phyloP scores from a whole-genome alignment of 805 yeast species.

The Grigorovia humatica region DNA sequence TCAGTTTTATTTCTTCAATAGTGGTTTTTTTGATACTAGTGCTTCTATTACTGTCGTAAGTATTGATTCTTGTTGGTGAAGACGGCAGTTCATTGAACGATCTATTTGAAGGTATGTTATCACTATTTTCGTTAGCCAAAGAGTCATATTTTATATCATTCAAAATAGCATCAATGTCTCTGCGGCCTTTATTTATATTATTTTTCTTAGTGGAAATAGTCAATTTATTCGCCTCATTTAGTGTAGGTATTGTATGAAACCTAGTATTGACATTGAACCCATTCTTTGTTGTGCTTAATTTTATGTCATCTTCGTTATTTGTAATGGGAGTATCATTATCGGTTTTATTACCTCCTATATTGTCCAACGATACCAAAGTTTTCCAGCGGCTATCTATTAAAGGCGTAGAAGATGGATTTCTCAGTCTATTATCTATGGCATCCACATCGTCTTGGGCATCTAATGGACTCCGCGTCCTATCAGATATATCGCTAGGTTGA shows the following conservation, averaged over 20 bases:
- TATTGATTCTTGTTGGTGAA: slow-evolving; percentile 10
- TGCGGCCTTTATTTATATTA: background rate
- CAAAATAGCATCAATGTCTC: slow-evolving; percentile 26
- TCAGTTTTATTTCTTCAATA: background rate
- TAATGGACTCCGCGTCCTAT: slow-evolving; percentile 11
- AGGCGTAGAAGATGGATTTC: slow-evolving; percentile 26
- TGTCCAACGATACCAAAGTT: slow-evolving; percentile 16
- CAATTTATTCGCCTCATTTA: background rate
- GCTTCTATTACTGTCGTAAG: background rate
- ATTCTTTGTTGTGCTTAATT: background rate
- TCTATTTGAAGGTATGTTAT: background rate
- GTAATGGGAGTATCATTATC: background rate
- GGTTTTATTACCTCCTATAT: background rate
- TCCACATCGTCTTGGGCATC: slow-evolving; percentile 11
- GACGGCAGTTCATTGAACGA: slow-evolving; percentile 18
- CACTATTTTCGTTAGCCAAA: background rate
- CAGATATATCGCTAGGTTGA: slow-evolving; percentile 15
- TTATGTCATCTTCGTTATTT: background rate
- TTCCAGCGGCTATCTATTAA: slow-evolving; percentile 18
- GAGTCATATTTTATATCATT: slow-evolving; percentile 20
- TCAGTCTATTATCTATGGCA: slow-evolving; percentile 3
- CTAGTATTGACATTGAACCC: background rate
- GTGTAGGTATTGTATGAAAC: background rate
- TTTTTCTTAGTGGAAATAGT: background rate
- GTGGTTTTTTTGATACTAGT: background rate